These are phyloP conservation scores for Collybia nuda DNA, from an alignment of 768 basidiomycete species.

Conservation along the genomic window DNA sequence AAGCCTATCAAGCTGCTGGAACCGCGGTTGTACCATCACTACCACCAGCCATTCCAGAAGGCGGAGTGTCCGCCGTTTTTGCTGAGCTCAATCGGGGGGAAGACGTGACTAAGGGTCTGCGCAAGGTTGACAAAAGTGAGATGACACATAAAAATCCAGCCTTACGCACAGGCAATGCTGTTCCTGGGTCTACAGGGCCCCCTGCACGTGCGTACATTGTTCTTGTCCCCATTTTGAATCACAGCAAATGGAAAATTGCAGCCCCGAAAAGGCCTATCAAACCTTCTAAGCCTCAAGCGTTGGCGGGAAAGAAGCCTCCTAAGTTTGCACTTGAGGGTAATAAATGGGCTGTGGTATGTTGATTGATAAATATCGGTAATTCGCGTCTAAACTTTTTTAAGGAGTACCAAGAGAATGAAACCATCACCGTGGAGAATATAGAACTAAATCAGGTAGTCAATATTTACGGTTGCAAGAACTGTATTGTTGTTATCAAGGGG, in stretches of 20 bases:
- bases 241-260: slow-evolving; percentile 11
- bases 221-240: not conserved
- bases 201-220: slow-evolving; percentile 24
- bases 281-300: slow-evolving; percentile 81
- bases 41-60: slow-evolving; percentile 44
- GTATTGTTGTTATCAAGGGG: slow-evolving; percentile 80
- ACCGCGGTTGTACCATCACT: slow-evolving; percentile 51
- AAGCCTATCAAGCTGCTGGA: slow-evolving; percentile 46
- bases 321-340: slow-evolving; percentile 89
- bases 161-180: slow-evolving; percentile 63
- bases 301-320: slow-evolving; percentile 88
- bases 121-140: slow-evolving; percentile 93
- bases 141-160: slow-evolving; percentile 99
- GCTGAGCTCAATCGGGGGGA: slow-evolving; percentile 89
- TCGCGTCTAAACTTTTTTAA: slow-evolving; percentile 25
- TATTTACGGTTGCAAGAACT: slow-evolving; percentile 87
- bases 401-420: slow-evolving; percentile 92
- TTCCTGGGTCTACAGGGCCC: slow-evolving; percentile 36
- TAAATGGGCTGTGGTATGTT: slow-evolving; percentile 88
- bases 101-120: slow-evolving; percentile 85
- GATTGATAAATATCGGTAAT: not conserved
- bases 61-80: slow-evolving; percentile 79
- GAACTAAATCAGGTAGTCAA: slow-evolving; percentile 85
- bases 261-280: slow-evolving; percentile 66
- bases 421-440: slow-evolving; percentile 70